Conservation (phyloP, 2,329 filamentous ascomycete species). For the Fusarium secorum region DNA sequence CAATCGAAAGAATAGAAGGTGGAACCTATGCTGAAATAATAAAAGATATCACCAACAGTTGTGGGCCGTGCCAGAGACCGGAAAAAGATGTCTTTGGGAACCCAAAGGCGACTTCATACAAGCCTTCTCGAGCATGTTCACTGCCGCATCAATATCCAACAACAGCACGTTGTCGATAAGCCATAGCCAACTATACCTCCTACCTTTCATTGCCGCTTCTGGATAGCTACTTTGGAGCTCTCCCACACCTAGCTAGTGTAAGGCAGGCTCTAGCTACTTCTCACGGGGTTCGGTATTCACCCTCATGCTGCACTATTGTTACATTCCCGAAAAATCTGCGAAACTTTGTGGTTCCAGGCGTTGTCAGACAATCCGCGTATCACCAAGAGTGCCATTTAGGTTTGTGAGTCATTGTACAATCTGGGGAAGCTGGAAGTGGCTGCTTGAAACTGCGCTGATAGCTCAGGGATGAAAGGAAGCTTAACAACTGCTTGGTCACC, state of each 20-base stretch:
- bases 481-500: neutral
- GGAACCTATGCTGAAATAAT: neutral
- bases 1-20: neutral
- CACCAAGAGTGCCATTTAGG: rapidly evolving
- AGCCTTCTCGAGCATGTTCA: neutral
- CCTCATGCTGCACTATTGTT: neutral
- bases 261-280: neutral
- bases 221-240: neutral
- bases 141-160: neutral
- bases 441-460: neutral
- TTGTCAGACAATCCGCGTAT: rapidly evolving
- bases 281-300: constrained; percentile 1
- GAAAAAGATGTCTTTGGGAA: neutral
- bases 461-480: neutral
- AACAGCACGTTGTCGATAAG: neutral
- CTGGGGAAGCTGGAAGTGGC: neutral
- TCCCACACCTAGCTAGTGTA: neutral
- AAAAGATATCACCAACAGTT: rapidly evolving
- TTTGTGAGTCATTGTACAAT: neutral
- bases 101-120: neutral
- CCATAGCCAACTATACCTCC: neutral
- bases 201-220: neutral
- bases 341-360: neutral
- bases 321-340: neutral
- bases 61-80: no score